Evolutionary conservation across 768 basidiomycete species (phyloP).

Genomic region (Pleurotus tuoliensis): DNA sequence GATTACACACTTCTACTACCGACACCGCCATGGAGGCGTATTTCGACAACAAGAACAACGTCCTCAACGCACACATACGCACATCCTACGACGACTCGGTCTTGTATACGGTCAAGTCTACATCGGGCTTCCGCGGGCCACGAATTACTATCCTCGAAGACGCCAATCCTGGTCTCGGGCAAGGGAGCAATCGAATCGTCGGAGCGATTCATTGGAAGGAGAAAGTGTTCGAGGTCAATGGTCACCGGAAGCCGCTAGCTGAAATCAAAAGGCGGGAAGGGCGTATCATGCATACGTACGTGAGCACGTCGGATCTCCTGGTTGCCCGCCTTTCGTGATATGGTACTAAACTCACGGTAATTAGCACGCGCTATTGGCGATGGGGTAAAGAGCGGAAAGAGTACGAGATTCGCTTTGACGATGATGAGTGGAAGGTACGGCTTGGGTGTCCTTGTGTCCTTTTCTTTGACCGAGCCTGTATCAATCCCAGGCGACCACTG

Average conservation of each 20-base stretch:
- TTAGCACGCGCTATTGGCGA: constrained; percentile 38
- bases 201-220: constrained; percentile 50
- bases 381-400: constrained; percentile 41
- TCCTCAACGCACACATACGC: constrained; percentile 40
- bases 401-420: constrained; percentile 38
- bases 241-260: constrained; percentile 32
- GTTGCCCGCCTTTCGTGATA: neutral
- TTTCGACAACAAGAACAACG: constrained; percentile 48
- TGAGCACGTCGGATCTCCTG: neutral
- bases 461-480: neutral
- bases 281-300: constrained; percentile 19
- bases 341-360: neutral
- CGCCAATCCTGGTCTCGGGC: constrained; percentile 37
- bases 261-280: constrained; percentile 39
- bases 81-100: constrained; percentile 40
- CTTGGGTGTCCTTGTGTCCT: neutral
- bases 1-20: neutral
- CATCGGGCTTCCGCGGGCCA: constrained; percentile 38
- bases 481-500: constrained; percentile 7
- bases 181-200: constrained; percentile 21
- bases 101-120: constrained; percentile 41
- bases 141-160: constrained; percentile 43
- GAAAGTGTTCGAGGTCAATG: constrained; percentile 41
- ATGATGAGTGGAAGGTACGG: constrained; percentile 43
- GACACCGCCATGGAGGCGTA: constrained; percentile 40